Evolutionary conservation across 371 early-diverging fungal genomes (phyloP), one percentile per base, ranked within the genome.

Genomic region (Apophysomyces variabilis): DNA sequence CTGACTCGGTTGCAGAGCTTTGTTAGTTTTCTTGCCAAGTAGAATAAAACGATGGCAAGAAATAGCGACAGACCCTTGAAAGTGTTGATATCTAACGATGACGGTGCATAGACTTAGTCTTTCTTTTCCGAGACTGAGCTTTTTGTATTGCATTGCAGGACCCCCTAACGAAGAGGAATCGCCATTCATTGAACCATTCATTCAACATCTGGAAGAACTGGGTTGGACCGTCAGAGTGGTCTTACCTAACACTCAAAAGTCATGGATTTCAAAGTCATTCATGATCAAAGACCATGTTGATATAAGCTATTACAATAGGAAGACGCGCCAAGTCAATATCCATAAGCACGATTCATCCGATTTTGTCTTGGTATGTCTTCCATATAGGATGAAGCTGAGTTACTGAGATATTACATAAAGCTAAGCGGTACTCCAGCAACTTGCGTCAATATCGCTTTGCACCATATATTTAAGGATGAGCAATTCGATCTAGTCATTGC

Each of bases 201-300:
- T 81, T 45, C 74, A 81, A 18, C 74, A 76, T 57, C 46, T 81
- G 32, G 75, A 76, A 38, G 46, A 57, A 12, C 63, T 78, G 8
- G 82, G 82, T 21, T 81, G 82, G 82, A 66, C 71, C 32, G 75
- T 81, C 58, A 78, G 79, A 47, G 82, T 78, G 7, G 74, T 73
- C 45, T 65, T 81, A 35, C 82, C 82, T 4, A 72, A 78, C 38
- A 66, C 72, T 5, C 82, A 81, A 71, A 81, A 78, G 54, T 78
- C 79, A n/a, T 81, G 82, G 82, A 77, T 81, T 35, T 70, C 78
- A 32, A 81, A 78, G 59, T 74, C 82, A 0, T 81, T 81, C 63
- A 72, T 81, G 70, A 81, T 81, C 60, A 81, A 76, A 45, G 77
- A 81, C 26, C 75, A 75, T 16, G 69, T 81, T 26, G 63, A 75